Percentiles rank a stretch among this genome's conserved stretches.
phyloP scores from a whole-genome alignment of 2,329 filamentous ascomycete genomes.

The Alternaria triticina region DNA sequence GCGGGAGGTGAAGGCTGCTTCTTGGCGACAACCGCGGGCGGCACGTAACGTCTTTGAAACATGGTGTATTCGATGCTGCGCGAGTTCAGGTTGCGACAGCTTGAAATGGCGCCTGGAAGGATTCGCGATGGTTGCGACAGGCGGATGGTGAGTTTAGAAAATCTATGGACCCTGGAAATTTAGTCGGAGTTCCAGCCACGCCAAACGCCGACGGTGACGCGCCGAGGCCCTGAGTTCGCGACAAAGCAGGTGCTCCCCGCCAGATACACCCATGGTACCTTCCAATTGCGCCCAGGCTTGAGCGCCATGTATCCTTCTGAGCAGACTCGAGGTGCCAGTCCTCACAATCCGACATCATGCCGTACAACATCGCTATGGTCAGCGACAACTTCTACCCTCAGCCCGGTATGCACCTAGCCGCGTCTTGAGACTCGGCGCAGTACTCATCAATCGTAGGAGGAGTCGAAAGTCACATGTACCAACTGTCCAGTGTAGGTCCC shows the following conservation, averaged over 20 bases:
- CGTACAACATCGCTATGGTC: conserved; percentile 86
- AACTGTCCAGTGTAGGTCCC: conserved; percentile 74
- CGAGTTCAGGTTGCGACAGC: background rate
- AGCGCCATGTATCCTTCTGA: conserved; percentile 29
- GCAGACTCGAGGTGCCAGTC: conserved; percentile 22
- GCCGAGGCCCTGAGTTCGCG: conserved; percentile 7
- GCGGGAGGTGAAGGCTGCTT: conserved; percentile 8
- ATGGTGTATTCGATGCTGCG: background rate
- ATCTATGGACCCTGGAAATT: conserved; percentile 32
- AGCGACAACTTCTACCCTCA: conserved; percentile 99
- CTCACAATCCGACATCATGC: conserved; percentile 56
- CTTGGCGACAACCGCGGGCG: conserved; percentile 33
- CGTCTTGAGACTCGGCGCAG: background rate
- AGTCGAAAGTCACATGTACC: conserved; percentile 98
- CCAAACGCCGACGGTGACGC: conserved; percentile 36
- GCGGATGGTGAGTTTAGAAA: conserved; percentile 9
- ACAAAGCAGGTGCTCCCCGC: background rate
- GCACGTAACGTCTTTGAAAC: conserved; percentile 54
- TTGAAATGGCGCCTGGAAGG: background rate
- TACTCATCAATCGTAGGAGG: conserved; percentile 64
- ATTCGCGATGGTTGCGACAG: conserved; percentile 4
- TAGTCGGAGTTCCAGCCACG: conserved; percentile 27
- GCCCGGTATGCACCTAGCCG: conserved; percentile 61
- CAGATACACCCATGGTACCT: background rate
- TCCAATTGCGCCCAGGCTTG: conserved; percentile 5